Base-by-base conservation (phyloP, 2,329 filamentous ascomycete species). In the Fusarium sp. region DNA sequence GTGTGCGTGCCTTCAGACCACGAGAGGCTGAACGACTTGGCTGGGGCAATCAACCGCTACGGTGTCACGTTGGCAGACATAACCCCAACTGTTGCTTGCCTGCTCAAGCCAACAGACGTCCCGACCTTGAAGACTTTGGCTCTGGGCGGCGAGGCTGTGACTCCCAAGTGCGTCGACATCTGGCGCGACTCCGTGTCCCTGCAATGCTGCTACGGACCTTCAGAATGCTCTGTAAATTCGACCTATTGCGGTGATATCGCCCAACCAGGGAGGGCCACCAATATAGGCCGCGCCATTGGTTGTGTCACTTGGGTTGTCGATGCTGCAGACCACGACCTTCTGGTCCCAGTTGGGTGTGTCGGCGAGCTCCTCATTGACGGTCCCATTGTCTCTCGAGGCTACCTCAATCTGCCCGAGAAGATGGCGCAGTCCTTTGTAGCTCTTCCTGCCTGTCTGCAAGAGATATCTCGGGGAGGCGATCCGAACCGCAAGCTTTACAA, bases 401-500 rank as follows among this genome's bases (percentile, higher is more conserved):
- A 66, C 32, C 39, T 67, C 4, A 67, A 62, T 6, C 3, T 64
- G n/a, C 59, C 52, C 1, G 57, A 59, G 1, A 65, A n/a, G 29
- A 66, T 48, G 53, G 48, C 47, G 1, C 4, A 53, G 19, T 53
- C 63, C 2, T 66, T 66, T 32, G 17, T 66, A 2, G 2, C 49
- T 2, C 62, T 51, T 0, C 58, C 63, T 1, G 6, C 27, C 4
- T 44, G 21, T 1, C 10, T 64, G 1, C 0, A 42, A 4, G 19
- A 14, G 0, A 49, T 47, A 2, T 21, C 10, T 11, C 27, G 10
- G 23, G 27, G 31, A 1, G 19, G 1, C 0, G 1, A 27, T 1
- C 3, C 11, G 4, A 59, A 44, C 4, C 43, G 9, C 39, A 67
- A 49, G 10, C 52, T 78, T 2, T 84, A 82, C 65, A 78, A 77